Evolutionary conservation across 2,329 filamentous ascomycete species (phyloP).

Genomic region (Dendrostoma leiphaemia): DNA sequence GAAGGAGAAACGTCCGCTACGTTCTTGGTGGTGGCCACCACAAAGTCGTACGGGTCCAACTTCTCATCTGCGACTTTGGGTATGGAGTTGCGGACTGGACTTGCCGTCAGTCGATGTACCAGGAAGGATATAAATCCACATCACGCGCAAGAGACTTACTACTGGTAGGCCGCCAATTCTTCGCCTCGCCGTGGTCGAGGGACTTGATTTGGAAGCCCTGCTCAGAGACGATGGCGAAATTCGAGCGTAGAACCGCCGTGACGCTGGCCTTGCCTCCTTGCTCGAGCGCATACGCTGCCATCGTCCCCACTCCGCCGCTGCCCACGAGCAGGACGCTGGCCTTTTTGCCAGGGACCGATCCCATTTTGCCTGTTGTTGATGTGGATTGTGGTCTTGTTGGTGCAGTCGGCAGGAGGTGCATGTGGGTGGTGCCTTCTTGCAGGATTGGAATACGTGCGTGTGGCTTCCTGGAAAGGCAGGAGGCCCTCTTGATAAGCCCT

Average conservation of each 20-base stretch:
- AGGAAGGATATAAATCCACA: neutral
- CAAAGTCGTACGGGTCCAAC: conserved; percentile 47
- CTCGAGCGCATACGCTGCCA: conserved; percentile 54
- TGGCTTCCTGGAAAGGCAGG: too few relatives aligned
- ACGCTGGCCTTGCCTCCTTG: conserved; percentile 47
- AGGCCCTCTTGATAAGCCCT: conserved; percentile 5
- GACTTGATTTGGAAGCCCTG: conserved; percentile 55
- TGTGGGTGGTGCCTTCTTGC: too few relatives aligned
- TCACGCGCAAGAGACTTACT: conserved; percentile 27
- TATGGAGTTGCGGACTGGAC: conserved; percentile 43
- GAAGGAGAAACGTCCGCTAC: conserved; percentile 50
- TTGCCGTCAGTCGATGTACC: neutral
- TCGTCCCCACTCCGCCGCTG: conserved; percentile 54
- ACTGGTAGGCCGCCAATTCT: conserved; percentile 45
- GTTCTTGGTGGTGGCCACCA: conserved; percentile 59
- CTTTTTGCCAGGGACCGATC: conserved; percentile 13
- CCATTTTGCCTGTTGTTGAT: too few relatives aligned
- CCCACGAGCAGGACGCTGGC: conserved; percentile 50
- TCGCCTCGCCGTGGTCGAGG: conserved; percentile 50
- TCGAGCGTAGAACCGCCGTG: conserved; percentile 55
- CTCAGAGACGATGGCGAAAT: conserved; percentile 45
- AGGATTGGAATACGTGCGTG: too few relatives aligned
- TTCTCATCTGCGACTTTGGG: conserved; percentile 39
- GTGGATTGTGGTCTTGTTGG: neutral
- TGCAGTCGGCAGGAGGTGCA: too few relatives aligned